These are phyloP conservation scores for Actinomortierella wolfii DNA, from an alignment of 371 early-diverging fungal species.

Conservation along the genomic window DNA sequence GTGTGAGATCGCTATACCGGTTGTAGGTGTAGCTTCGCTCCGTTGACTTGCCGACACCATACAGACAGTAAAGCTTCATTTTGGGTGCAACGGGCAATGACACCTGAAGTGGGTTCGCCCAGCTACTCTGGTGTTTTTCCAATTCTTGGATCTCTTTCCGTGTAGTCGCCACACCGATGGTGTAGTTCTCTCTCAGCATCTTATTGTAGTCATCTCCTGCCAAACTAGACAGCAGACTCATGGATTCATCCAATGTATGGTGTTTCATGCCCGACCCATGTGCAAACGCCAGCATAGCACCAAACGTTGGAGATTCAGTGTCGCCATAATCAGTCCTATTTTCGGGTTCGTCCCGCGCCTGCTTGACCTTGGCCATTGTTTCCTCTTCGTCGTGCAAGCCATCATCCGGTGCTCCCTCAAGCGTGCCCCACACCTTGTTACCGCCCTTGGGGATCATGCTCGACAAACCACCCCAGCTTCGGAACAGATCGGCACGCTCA, in stretches of 20 bases:
- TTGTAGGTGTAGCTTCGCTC: conserved; percentile 82
- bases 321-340: conserved; percentile 15
- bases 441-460: conserved; percentile 91
- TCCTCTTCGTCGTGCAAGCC: conserved; percentile 28
- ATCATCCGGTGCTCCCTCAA: conserved; percentile 71
- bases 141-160: conserved; percentile 55
- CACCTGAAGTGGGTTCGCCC: conserved; percentile 89
- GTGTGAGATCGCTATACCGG: conserved; percentile 27
- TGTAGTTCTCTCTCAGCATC: conserved; percentile 63
- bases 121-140: conserved; percentile 53
- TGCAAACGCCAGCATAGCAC: conserved; percentile 29
- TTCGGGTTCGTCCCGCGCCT: conserved; percentile 13
- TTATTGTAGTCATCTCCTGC: conserved; percentile 55
- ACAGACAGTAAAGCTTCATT: conserved; percentile 83
- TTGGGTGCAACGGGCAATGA: conserved; percentile 81
- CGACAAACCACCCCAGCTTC: conserved; percentile 84
- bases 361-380: conserved; percentile 29
- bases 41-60: conserved; percentile 81
- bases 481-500: conserved; percentile 79
- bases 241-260: conserved; percentile 59
- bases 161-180: conserved; percentile 66
- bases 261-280: conserved; percentile 43
- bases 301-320: conserved; percentile 23
- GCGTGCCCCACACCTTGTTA: conserved; percentile 79
- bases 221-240: conserved; percentile 57